Evolutionary conservation across 23 red algal species (phyloP).

Genomic region (Pyropia haitanensis): DNA sequence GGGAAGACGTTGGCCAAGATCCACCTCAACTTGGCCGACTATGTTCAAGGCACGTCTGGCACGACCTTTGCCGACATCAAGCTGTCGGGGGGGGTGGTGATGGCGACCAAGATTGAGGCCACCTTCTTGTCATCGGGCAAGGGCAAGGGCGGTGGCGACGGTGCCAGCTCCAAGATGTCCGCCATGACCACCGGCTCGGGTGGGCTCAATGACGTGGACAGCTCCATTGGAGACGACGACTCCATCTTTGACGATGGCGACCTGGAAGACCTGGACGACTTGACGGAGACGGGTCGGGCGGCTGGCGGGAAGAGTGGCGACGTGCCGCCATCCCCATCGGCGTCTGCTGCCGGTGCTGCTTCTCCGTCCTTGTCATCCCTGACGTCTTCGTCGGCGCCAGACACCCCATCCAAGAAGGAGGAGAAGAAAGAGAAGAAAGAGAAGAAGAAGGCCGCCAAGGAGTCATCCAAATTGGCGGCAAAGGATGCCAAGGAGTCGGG

Average conservation of each 20-base stretch:
- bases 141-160: conserved; percentile 21
- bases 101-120: conserved; percentile 67
- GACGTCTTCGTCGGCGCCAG: neutral
- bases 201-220: conserved; percentile 20
- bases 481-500: conserved; percentile 36
- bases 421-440: conserved; percentile 45
- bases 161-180: conserved; percentile 32
- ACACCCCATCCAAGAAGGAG: conserved; percentile 22
- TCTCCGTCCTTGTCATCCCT: conserved; percentile 3
- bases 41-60: conserved; percentile 47
- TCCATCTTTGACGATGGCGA: conserved; percentile 44
- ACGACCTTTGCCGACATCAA: conserved; percentile 68
- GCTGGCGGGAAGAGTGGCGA: neutral
- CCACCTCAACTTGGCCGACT: conserved; percentile 40
- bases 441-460: conserved; percentile 21
- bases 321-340: conserved; percentile 2
- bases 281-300: conserved; percentile 5
- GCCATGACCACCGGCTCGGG: conserved; percentile 17
- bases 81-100: conserved; percentile 38
- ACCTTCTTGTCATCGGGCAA: conserved; percentile 49
- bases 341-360: conserved; percentile 7
- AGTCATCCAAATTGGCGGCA: conserved; percentile 14
- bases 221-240: conserved; percentile 27
- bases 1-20: conserved; percentile 60
- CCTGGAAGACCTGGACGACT: conserved; percentile 33